Evolutionary conservation across 108 stramenopile genomes (phyloP).

Genomic region (Stephanodiscus minutulus): DNA sequence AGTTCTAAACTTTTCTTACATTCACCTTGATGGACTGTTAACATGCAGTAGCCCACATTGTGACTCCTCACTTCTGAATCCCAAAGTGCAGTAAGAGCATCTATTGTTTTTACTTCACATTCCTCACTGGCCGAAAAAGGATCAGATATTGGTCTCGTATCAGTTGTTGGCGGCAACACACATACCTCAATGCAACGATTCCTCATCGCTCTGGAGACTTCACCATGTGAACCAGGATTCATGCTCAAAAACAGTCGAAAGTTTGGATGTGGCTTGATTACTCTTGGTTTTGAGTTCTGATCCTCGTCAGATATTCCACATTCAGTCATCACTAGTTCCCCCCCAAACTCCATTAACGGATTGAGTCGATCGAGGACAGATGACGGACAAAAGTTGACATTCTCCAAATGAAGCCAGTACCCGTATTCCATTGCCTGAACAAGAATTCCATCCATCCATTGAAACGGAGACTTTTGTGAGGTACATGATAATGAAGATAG

Average conservation of each 20-base stretch:
- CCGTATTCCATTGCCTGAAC: conserved; percentile 92
- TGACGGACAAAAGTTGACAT: conserved; percentile 95
- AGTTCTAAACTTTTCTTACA: conserved; percentile 28
- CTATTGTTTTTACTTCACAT: conserved; percentile 30
- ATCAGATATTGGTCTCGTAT: background rate
- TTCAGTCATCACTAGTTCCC: conserved; percentile 92
- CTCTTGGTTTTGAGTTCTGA: conserved; percentile 50
- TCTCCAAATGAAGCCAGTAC: conserved; percentile 93
- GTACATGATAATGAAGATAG: conserved; percentile 6
- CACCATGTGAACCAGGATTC: conserved; percentile 85
- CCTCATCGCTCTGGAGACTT: conserved; percentile 98
- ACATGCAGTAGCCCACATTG: conserved; percentile 28
- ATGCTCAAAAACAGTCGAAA: conserved; percentile 96
- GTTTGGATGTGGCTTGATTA: conserved; percentile 88
- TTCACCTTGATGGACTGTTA: conserved; percentile 29
- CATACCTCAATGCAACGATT: conserved; percentile 97
- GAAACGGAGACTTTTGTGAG: conserved; percentile 62
- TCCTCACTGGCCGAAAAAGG: background rate
- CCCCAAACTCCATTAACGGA: conserved; percentile 93
- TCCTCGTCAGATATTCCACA: conserved; percentile 69
- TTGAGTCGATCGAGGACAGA: conserved; percentile 98
- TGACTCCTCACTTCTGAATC: conserved; percentile 36
- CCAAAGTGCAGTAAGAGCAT: conserved; percentile 42
- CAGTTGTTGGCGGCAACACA: conserved; percentile 42
- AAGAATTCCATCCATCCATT: conserved; percentile 95